Evolutionary conservation across 768 basidiomycete genomes (phyloP).

Genomic region (Serendipita vermifera): DNA sequence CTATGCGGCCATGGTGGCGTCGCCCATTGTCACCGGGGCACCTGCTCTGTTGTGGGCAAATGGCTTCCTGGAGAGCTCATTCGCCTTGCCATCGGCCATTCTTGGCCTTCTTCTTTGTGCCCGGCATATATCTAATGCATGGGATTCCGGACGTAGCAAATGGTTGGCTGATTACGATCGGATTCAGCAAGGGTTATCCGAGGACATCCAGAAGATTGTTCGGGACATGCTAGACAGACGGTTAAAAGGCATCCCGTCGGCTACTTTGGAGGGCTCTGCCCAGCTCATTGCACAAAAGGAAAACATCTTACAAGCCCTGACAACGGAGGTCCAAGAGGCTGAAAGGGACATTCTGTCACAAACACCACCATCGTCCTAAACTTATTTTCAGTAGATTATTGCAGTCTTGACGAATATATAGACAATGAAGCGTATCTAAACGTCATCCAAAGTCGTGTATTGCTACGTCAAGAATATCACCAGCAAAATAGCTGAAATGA

Average conservation of each 20-base stretch:
- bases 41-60: conserved; percentile 1
- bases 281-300: not conserved
- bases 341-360: not conserved
- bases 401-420: too few species aligned
- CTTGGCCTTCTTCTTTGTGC: not conserved
- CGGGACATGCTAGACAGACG: not conserved
- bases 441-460: not conserved
- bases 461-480: not conserved
- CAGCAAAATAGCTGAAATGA: not conserved
- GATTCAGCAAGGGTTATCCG: not conserved
- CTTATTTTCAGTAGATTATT: too few species aligned
- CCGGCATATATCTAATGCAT: not conserved
- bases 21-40: not conserved
- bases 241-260: not conserved
- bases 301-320: conserved; percentile 58
- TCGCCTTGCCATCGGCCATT: not conserved
- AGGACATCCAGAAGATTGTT: not conserved
- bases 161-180: conserved; percentile 1
- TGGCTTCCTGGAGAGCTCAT: not conserved
- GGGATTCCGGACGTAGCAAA: not conserved
- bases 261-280: not conserved
- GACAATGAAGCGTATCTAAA: too few species aligned
- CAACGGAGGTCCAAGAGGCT: not conserved
- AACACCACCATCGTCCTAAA: too few species aligned
- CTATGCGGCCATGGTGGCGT: not conserved